These are phyloP conservation scores for Geranium incanum DNA, from an alignment of 441 rosid species.

Conservation along the genomic window DNA sequence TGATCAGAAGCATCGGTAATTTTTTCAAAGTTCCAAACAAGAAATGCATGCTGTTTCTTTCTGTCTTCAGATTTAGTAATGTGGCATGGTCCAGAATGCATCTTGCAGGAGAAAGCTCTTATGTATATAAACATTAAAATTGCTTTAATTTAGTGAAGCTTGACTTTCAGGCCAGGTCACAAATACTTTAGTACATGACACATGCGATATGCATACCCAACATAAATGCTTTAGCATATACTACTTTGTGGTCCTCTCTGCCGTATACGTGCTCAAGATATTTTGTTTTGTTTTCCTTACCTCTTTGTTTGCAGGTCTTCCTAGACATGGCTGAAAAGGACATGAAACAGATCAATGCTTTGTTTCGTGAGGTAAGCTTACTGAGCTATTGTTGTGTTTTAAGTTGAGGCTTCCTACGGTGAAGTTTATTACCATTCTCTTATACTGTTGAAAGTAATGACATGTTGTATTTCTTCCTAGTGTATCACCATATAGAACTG, in stretches of 20 bases:
- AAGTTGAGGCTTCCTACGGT: constrained; percentile 13
- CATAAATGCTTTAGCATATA: neutral
- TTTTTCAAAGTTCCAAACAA: neutral
- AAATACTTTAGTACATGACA: neutral
- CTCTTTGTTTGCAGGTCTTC: constrained; percentile 58
- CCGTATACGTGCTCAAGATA: neutral
- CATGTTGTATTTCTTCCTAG: neutral
- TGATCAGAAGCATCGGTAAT: neutral
- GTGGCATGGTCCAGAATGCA: neutral
- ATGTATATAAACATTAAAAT: neutral
- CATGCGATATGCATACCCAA: too few species aligned
- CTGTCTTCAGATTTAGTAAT: neutral
- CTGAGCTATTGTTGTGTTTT: constrained; percentile 1
- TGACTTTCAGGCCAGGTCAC: neutral
- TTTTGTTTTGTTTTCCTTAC: neutral
- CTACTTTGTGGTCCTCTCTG: neutral
- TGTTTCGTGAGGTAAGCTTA: constrained; percentile 74
- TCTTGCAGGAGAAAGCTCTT: neutral
- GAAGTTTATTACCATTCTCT: constrained; percentile 3
- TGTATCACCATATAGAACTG: neutral
- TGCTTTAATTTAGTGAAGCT: too few species aligned
- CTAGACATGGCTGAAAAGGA: constrained; percentile 73
- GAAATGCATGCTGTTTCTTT: constrained; percentile 1
- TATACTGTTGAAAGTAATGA: constrained; percentile 5
- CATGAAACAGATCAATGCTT: constrained; percentile 64